These are phyloP conservation scores for Pseudogymnoascus sp. DNA, from an alignment of 2,329 filamentous ascomycete species.

Conservation along the genomic window DNA sequence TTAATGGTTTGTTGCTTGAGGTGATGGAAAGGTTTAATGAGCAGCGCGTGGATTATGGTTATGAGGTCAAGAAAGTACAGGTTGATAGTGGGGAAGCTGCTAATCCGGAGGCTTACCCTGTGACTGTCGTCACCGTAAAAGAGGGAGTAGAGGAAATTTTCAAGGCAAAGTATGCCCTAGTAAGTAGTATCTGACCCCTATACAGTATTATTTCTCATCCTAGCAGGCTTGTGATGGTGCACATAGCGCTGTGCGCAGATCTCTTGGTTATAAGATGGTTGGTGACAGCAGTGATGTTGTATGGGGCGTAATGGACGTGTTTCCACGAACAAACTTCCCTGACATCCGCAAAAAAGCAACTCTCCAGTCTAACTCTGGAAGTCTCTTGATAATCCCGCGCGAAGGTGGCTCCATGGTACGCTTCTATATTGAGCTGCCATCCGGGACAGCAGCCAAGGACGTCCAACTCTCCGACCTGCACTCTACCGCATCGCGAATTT, in stretches of 20 bases:
- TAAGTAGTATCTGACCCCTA: conserved; percentile 27
- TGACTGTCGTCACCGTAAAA: conserved; percentile 36
- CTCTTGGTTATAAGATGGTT: conserved; percentile 49
- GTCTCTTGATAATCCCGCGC: conserved; percentile 55
- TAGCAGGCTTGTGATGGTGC: conserved; percentile 36
- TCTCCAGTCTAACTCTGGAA: conserved; percentile 49
- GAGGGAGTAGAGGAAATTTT: conserved; percentile 36
- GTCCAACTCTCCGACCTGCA: conserved; percentile 52
- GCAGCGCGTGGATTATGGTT: conserved; percentile 46
- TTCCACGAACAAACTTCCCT: conserved; percentile 47
- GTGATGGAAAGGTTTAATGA: conserved; percentile 39
- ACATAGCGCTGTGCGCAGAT: conserved; percentile 42
- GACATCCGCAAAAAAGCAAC: conserved; percentile 54
- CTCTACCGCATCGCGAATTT: conserved; percentile 36
- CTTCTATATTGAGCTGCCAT: conserved; percentile 54
- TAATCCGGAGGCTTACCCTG: not conserved
- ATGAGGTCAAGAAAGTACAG: conserved; percentile 29
- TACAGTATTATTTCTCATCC: conserved; percentile 21
- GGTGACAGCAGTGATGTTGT: conserved; percentile 52
- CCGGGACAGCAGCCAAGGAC: conserved; percentile 45
- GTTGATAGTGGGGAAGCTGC: conserved; percentile 35
- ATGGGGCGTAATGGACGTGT: conserved; percentile 52
- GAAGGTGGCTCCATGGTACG: conserved; percentile 51
- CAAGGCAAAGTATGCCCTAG: conserved; percentile 45
- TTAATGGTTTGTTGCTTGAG: conserved; percentile 48